These are phyloP conservation scores for Trematosphaeria pertusa DNA, from an alignment of 2,329 filamentous ascomycete species.

Conservation along the genomic window DNA sequence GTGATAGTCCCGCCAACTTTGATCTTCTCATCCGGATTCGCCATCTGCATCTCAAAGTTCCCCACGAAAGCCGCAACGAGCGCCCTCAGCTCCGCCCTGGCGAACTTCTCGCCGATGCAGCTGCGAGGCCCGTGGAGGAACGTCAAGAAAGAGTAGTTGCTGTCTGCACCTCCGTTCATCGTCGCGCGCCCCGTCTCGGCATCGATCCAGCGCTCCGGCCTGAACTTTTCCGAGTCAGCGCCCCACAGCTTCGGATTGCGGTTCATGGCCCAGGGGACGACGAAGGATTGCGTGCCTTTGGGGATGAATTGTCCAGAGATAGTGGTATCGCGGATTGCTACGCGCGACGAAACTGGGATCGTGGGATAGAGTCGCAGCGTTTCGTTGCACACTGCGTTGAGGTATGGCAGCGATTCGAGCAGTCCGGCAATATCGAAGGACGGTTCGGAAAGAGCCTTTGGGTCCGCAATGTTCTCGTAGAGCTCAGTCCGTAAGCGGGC, in stretches of 20 bases:
- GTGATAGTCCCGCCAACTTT: conserved; percentile 45
- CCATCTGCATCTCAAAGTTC: conserved; percentile 44
- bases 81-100: conserved; percentile 45
- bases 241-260: conserved; percentile 53
- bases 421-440: conserved; percentile 40
- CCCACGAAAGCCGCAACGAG: conserved; percentile 46
- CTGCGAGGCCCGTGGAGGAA: conserved; percentile 53
- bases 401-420: conserved; percentile 53
- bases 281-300: conserved; percentile 45
- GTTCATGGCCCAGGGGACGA: conserved; percentile 53
- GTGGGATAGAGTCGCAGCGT: conserved; percentile 48
- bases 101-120: conserved; percentile 50
- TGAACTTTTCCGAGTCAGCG: conserved; percentile 48
- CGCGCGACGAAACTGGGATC: conserved; percentile 43
- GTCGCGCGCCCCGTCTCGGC: conserved; percentile 45
- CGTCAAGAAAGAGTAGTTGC: conserved; percentile 51
- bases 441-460: conserved; percentile 21
- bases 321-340: conserved; percentile 40
- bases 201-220: conserved; percentile 56
- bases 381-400: conserved; percentile 57
- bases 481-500: conserved; percentile 72
- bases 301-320: conserved; percentile 48
- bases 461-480: conserved; percentile 63
- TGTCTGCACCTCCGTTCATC: conserved; percentile 47
- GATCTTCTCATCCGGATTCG: conserved; percentile 37